A percentile compares a stretch with the other conserved stretches of the same genome.
These are phyloP conservation scores for Aureobasidium sp. DNA, from an alignment of 2,329 filamentous ascomycete genomes.

Conservation along the genomic window DNA sequence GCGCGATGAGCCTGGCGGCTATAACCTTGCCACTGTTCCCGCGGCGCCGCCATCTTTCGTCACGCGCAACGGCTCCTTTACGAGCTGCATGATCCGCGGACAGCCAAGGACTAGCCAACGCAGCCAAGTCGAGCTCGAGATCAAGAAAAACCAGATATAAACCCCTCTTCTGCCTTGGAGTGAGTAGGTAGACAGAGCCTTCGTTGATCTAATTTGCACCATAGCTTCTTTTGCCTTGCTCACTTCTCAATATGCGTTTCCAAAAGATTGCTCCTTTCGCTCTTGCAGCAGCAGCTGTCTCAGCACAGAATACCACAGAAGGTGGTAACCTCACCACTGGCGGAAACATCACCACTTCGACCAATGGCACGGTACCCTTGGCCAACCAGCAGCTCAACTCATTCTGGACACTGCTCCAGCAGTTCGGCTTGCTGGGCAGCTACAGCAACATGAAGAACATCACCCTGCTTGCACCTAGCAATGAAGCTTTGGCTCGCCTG, in stretches of 20 bases:
- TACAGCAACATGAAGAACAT: conserved; percentile 38
- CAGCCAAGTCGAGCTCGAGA: conserved; percentile 7
- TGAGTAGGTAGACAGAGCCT: background rate
- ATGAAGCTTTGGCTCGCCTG: conserved; percentile 33
- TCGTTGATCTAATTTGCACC: background rate
- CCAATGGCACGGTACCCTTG: background rate
- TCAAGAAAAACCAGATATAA: conserved; percentile 4
- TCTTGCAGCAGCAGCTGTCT: conserved; percentile 12
- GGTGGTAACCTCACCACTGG: conserved; percentile 12
- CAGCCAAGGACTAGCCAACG: conserved; percentile 9
- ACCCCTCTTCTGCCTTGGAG: background rate
- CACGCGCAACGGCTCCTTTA: conserved; percentile 5
- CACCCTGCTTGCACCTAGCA: conserved; percentile 53
- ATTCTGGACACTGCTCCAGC: conserved; percentile 5
- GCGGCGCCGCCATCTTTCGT: background rate
- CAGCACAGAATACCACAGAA: conserved; percentile 8
- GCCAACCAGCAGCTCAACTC: conserved; percentile 9
- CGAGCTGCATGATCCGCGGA: conserved; percentile 7
- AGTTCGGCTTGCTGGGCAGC: background rate
- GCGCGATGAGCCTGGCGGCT: background rate
- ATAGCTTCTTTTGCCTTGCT: background rate
- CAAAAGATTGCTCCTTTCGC: conserved; percentile 4
- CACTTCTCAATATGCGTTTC: conserved; percentile 5
- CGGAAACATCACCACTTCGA: background rate
- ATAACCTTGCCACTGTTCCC: conserved; percentile 4